Evolutionary conservation across 495 filamentous ascomycete genomes (phyloP).

Genomic region (Hypoxylon trugodes): DNA sequence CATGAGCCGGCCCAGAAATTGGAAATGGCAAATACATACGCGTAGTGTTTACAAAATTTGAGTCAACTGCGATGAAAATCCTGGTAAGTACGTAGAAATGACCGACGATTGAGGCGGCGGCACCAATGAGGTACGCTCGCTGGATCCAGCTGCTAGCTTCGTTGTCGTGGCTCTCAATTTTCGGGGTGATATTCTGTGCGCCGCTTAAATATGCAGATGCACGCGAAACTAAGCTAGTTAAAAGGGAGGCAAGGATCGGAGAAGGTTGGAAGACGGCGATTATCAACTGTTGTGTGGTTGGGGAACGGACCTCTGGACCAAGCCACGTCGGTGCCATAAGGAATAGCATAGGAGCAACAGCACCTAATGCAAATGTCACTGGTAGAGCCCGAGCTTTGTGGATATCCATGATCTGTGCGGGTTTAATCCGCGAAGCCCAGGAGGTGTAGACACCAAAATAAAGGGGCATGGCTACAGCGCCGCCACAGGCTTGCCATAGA

Average conservation of each 20-base stretch:
- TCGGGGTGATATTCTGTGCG: background rate
- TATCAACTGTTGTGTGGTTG: constrained; percentile 30
- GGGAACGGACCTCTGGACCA: constrained; percentile 19
- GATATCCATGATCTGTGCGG: background rate
- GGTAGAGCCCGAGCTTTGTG: constrained; percentile 24
- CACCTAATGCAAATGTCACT: constrained; percentile 35
- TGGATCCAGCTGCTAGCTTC: constrained; percentile 25
- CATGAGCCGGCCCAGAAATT: constrained; percentile 10
- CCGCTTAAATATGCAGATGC: background rate
- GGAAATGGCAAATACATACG: constrained; percentile 31
- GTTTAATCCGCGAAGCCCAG: constrained; percentile 17
- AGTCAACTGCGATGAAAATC: too few relatives aligned
- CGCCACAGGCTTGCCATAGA: constrained; percentile 36
- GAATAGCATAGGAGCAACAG: constrained; percentile 29
- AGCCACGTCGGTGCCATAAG: constrained; percentile 39
- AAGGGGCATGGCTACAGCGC: constrained; percentile 37
- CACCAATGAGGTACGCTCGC: constrained; percentile 24
- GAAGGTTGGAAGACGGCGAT: constrained; percentile 33
- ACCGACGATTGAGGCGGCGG: constrained; percentile 17
- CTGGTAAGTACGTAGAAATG: constrained; percentile 28
- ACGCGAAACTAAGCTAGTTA: background rate
- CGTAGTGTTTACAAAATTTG: background rate
- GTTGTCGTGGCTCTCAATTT: too few relatives aligned
- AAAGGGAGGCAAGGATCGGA: constrained; percentile 27
- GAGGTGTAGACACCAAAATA: constrained; percentile 28